Evolutionary conservation across 2,329 filamentous ascomycete species (phyloP).

Genomic region (Talaromyces rugulosus): DNA sequence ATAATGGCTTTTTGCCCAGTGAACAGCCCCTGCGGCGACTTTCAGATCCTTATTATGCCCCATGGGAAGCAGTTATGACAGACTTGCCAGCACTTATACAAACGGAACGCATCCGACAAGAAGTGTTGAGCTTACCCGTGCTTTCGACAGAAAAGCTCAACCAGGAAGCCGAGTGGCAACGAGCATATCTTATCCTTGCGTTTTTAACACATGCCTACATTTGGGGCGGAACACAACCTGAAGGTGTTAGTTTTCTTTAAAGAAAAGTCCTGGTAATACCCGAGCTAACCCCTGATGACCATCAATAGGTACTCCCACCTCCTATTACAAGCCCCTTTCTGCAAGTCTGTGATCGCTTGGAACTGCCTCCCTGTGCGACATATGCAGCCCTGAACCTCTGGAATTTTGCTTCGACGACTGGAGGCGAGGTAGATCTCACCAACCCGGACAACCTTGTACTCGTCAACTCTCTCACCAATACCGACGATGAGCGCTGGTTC

Average conservation of each 20-base stretch:
- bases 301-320: conserved; percentile 31
- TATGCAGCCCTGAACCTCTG: conserved; percentile 39
- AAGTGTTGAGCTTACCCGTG: conserved; percentile 72
- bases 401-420: conserved; percentile 28
- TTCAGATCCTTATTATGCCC: conserved; percentile 79
- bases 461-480: conserved; percentile 34
- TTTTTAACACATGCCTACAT: conserved; percentile 79
- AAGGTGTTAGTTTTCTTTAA: conserved; percentile 51
- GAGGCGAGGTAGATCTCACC: conserved; percentile 24
- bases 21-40: conserved; percentile 66
- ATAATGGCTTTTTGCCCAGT: conserved; percentile 74
- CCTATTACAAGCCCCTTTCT: conserved; percentile 33
- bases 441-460: conserved; percentile 33
- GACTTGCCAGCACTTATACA: conserved; percentile 52
- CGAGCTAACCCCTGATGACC: not conserved
- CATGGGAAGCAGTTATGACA: conserved; percentile 61
- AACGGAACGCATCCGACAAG: conserved; percentile 67
- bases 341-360: conserved; percentile 31
- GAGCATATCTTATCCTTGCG: conserved; percentile 70
- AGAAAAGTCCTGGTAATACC: not conserved
- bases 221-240: conserved; percentile 71
- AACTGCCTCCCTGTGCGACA: conserved; percentile 40
- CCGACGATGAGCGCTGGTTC: conserved; percentile 44
- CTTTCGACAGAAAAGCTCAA: conserved; percentile 72
- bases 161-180: conserved; percentile 75